Percentiles rank a stretch among this genome's conserved stretches.
Conservation (phyloP, 176 grass and related monocot genomes). For the Carex littledalei region DNA sequence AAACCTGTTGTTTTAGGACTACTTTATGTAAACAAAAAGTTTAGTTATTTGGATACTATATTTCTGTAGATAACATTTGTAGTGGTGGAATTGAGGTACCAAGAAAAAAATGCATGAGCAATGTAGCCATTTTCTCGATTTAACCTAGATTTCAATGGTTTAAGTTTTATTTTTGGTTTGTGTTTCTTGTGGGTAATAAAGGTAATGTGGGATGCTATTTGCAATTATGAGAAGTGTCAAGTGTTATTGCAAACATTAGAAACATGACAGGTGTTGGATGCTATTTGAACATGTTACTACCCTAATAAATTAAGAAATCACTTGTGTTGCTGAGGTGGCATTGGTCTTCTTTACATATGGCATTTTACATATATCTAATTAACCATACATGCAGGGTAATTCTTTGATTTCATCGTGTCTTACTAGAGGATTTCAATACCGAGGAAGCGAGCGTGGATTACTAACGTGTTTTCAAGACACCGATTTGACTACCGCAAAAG, state of each 20-base stretch:
- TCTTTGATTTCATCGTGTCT: slow-evolving; percentile 63
- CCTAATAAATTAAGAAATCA: neutral
- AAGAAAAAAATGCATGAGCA: neutral
- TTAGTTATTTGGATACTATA: neutral
- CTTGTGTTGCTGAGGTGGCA: slow-evolving; percentile 31
- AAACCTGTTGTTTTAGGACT: neutral
- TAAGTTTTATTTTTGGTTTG: neutral
- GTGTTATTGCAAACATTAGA: neutral
- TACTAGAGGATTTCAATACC: slow-evolving; percentile 81
- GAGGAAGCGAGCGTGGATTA: slow-evolving; percentile 74
- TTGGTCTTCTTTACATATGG: neutral
- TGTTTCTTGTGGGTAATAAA: neutral
- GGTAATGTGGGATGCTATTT: neutral
- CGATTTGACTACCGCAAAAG: slow-evolving; percentile 91
- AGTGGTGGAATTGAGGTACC: neutral
- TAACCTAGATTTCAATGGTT: neutral
- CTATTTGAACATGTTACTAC: neutral
- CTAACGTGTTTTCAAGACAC: slow-evolving; percentile 89
- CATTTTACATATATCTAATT: neutral
- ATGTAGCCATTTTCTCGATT: neutral
- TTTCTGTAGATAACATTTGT: neutral
- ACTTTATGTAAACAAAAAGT: neutral
- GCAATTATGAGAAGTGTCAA: neutral
- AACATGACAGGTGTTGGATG: neutral
- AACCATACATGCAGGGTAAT: slow-evolving; percentile 27